Evolutionary conservation across 805 yeast species (phyloP), one percentile per base, ranked within the genome.

Genomic region (Vanderwaltozyma polyspora): DNA sequence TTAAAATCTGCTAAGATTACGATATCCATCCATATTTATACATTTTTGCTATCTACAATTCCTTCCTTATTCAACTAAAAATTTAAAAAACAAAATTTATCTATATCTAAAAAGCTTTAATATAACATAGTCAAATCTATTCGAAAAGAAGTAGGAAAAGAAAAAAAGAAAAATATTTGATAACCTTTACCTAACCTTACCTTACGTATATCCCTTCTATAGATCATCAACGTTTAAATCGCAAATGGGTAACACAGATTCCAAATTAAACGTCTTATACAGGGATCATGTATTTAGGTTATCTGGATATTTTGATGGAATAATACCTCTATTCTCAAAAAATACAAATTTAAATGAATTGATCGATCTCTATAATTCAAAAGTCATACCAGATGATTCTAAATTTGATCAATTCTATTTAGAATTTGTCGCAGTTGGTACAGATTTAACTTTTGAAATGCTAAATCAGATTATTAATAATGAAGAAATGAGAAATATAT

Each of bases 211-310:
- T n/a, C n/a, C n/a, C n/a, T n/a, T n/a, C n/a, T n/a, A n/a, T n/a
- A n/a, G n/a, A n/a, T n/a, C n/a, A n/a, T n/a, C n/a, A n/a, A n/a
- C n/a, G n/a, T n/a, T n/a, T n/a, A n/a, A n/a, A n/a, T n/a, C 23
- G 10, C 23, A 9, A 21, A 84, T 84, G 94, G 86, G 79, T 28
- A 70, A 78, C 22, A 63, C 78, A n/a, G 89, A 81, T 37, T 81
- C 87, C 17, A 78, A 68, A 48, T 59, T 72, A 25, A 42, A 34
- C 28, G 62, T 64, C 35, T 70, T 74, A 9, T 52, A 48, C 55
- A 75, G 72, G 51, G 69, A 68, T 47, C 83, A 76, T 47, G 70
- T 50, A 13, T 35, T 38, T 16, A 38, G 35, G 25, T 29, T 51
- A 33, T 43, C 52, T 17, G 29, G 31, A 4, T 22, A 19, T 14